Percentiles rank a stretch among this genome's conserved stretches.
phyloP scores from a whole-genome alignment of 176 grass and related monocot genomes.

The Aegilops bicornis region DNA sequence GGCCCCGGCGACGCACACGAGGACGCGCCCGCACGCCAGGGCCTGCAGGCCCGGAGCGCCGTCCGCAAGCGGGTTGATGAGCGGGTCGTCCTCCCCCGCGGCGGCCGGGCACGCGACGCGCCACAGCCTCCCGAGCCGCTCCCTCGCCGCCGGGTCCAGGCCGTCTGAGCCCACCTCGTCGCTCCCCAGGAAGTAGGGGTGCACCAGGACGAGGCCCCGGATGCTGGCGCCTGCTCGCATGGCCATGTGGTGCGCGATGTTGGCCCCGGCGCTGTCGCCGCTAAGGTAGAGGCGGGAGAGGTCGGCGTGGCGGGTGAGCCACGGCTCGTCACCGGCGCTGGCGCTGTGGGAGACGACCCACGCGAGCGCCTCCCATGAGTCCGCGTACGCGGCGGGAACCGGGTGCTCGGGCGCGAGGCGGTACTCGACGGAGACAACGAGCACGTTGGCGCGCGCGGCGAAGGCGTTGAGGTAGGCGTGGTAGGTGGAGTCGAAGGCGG shows the following conservation, averaged over 20 bases:
- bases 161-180: constrained; percentile 41
- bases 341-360: constrained; percentile 58
- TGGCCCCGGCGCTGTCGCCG: constrained; percentile 77
- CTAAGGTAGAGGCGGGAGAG: constrained; percentile 58
- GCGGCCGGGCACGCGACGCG: constrained; percentile 47
- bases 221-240: constrained; percentile 37
- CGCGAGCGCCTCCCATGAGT: constrained; percentile 58
- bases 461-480: constrained; percentile 51
- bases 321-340: not conserved
- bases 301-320: constrained; percentile 43
- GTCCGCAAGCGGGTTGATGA: constrained; percentile 35
- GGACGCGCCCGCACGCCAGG: constrained; percentile 38
- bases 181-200: not conserved
- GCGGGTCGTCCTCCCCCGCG: constrained; percentile 43
- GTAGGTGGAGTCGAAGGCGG: constrained; percentile 56
- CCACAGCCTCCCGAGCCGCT: constrained; percentile 42
- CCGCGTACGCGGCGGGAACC: constrained; percentile 46
- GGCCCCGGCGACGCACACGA: constrained; percentile 35
- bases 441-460: constrained; percentile 18
- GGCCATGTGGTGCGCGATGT: constrained; percentile 77
- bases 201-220: not conserved
- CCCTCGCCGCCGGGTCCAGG: constrained; percentile 1
- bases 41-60: not conserved
- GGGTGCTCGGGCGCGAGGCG: constrained; percentile 84
- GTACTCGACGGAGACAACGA: constrained; percentile 74